These are phyloP conservation scores for Apiospora sp. DNA, from an alignment of 2,329 filamentous ascomycete species.

Conservation along the genomic window DNA sequence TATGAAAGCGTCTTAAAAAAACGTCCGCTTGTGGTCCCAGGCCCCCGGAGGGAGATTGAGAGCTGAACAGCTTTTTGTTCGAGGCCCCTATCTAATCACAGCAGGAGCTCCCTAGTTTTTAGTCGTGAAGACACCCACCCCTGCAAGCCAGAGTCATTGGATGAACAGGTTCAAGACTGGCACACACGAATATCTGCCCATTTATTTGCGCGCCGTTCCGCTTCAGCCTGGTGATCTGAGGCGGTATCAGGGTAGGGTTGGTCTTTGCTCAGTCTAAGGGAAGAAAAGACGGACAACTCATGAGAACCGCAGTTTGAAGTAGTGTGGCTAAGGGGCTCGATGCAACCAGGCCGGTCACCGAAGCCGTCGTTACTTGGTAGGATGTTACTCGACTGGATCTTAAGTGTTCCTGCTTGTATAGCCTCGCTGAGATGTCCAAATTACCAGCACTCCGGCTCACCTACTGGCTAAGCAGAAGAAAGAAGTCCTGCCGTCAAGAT, in stretches of 20 bases:
- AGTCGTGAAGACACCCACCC: conserved; percentile 2
- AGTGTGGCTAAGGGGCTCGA: not conserved
- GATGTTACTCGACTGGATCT: not conserved
- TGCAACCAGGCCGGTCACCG: not conserved
- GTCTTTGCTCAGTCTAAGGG: not conserved
- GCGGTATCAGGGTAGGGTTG: not conserved
- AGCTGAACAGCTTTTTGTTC: not conserved
- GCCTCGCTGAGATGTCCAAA: not conserved
- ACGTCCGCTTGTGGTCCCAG: not conserved
- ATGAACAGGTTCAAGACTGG: not conserved
- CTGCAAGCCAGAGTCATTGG: conserved; percentile 7
- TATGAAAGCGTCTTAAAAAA: not conserved
- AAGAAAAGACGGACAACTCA: not conserved
- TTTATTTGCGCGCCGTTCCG: conserved; percentile 17
- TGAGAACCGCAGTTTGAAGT: not conserved
- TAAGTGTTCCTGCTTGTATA: not conserved
- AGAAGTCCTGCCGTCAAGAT: not conserved
- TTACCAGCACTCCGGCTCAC: too few relatives aligned
- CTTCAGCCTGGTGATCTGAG: conserved; percentile 8
- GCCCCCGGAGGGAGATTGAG: not conserved
- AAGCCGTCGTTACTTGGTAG: not conserved
- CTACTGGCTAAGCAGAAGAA: not conserved
- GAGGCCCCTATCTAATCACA: not conserved
- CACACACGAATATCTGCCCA: not conserved
- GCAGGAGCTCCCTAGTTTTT: not conserved